phyloP scores from a whole-genome alignment of 805 yeast species.

The Zygotorulaspora sp. region DNA sequence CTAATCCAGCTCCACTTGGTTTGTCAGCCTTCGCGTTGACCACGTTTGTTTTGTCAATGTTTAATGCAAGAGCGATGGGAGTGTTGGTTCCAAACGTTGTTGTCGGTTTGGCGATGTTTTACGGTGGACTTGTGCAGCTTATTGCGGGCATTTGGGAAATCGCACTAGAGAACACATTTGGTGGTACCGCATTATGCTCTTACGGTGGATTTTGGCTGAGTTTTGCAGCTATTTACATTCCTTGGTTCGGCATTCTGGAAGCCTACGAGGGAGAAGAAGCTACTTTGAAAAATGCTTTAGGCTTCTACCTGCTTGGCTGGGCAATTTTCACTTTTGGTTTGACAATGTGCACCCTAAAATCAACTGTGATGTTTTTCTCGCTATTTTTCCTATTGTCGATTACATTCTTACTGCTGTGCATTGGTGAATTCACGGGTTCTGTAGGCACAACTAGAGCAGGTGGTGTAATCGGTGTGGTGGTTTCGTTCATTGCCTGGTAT shows the following conservation, averaged over 20 bases:
- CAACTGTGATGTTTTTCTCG: slow-evolving; percentile 55
- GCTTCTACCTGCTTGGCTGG: slow-evolving; percentile 57
- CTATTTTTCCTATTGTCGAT: slow-evolving; percentile 49
- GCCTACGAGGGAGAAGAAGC: slow-evolving; percentile 43
- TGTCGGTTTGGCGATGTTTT: slow-evolving; percentile 51
- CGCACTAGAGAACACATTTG: slow-evolving; percentile 58
- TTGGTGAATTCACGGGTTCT: slow-evolving; percentile 44
- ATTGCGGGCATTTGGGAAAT: slow-evolving; percentile 64
- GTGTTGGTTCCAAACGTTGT: slow-evolving; percentile 47
- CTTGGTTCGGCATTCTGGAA: slow-evolving; percentile 50
- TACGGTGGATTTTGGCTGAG: slow-evolving; percentile 68
- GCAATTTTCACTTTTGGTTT: slow-evolving; percentile 50
- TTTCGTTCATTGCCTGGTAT: slow-evolving; percentile 57
- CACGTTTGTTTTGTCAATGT: slow-evolving; percentile 52
- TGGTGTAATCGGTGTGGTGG: slow-evolving; percentile 56
- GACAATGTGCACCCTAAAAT: slow-evolving; percentile 48
- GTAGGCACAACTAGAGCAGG: slow-evolving; percentile 46
- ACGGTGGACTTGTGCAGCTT: slow-evolving; percentile 56
- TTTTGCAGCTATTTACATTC: slow-evolving; percentile 51
- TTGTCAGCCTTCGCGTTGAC: slow-evolving; percentile 54
- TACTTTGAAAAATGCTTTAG: slow-evolving; percentile 46
- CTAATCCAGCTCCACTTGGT: slow-evolving; percentile 64
- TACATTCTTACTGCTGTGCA: slow-evolving; percentile 50
- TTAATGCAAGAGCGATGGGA: slow-evolving; percentile 50
- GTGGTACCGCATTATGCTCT: slow-evolving; percentile 54